phyloP scores from a whole-genome alignment of 441 rosid species.

The Erysimum pusillum region DNA sequence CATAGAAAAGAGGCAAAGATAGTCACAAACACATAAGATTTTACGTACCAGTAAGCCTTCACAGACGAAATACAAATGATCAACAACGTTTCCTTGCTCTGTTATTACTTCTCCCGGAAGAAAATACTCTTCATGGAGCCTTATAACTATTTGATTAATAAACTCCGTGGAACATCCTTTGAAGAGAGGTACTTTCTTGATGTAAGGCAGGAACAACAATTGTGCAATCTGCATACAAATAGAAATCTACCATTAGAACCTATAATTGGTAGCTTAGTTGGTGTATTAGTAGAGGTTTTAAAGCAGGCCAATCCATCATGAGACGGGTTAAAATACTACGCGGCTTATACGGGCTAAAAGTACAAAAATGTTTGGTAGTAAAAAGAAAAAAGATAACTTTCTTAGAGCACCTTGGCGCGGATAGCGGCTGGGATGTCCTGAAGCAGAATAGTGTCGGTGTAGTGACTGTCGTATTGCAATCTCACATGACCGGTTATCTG shows the following conservation, averaged over 20 bases:
- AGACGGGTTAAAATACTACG: not conserved
- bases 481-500: conserved; percentile 86
- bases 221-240: conserved; percentile 73
- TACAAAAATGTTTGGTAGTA: too few relatives aligned
- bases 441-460: conserved; percentile 82
- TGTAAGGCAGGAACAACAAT: conserved; percentile 66
- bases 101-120: conserved; percentile 95
- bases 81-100: conserved; percentile 91
- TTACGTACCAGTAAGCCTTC: conserved; percentile 80
- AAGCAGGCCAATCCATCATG: not conserved
- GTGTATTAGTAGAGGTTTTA: not conserved
- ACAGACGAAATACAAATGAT: conserved; percentile 94
- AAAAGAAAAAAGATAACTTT: too few relatives aligned
- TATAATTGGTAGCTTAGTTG: not conserved
- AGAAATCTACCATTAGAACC: not conserved
- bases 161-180: conserved; percentile 86
- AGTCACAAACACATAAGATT: conserved; percentile 12
- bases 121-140: conserved; percentile 93
- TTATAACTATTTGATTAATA: conserved; percentile 82
- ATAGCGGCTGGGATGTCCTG: conserved; percentile 91
- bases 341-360: too few relatives aligned
- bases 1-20: conserved; percentile 4
- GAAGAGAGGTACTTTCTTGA: conserved; percentile 71
- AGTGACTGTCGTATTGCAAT: conserved; percentile 86
- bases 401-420: conserved; percentile 75